Evolutionary conservation across 768 basidiomycete genomes (phyloP).

Genomic region (Phlebiopsis gigantea): DNA sequence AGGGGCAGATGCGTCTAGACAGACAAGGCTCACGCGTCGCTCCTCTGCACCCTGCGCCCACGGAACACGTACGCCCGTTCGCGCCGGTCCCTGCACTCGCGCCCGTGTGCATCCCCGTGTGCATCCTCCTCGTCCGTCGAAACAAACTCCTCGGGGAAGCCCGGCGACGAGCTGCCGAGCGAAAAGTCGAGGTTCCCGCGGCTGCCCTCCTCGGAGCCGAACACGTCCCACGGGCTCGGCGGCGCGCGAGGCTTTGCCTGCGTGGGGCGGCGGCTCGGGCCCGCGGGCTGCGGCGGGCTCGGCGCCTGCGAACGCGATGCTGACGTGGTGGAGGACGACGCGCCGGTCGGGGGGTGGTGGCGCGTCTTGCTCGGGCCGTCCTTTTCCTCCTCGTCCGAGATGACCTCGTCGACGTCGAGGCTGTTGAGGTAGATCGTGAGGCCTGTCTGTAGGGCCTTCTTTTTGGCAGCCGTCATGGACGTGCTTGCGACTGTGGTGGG

Average conservation of each 20-base stretch:
- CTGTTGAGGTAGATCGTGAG: neutral
- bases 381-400: neutral
- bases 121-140: neutral
- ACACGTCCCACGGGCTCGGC: neutral
- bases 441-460: neutral
- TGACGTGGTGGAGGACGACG: neutral
- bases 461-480: neutral
- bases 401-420: neutral
- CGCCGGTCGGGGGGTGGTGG: neutral
- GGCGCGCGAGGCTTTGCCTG: neutral
- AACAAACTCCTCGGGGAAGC: neutral
- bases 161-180: neutral
- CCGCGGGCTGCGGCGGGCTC: neutral
- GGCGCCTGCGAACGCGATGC: neutral
- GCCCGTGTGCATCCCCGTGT: neutral
- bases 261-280: neutral
- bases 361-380: slow-evolving; percentile 5
- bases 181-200: slow-evolving; percentile 1
- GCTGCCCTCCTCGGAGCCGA: slow-evolving; percentile 1
- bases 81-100: neutral
- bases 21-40: neutral
- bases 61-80: neutral
- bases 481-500: neutral
- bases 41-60: neutral
- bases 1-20: neutral